These are phyloP conservation scores for Fusarium sp. DNA, from an alignment of 2,329 filamentous ascomycete genomes.

Conservation along the genomic window DNA sequence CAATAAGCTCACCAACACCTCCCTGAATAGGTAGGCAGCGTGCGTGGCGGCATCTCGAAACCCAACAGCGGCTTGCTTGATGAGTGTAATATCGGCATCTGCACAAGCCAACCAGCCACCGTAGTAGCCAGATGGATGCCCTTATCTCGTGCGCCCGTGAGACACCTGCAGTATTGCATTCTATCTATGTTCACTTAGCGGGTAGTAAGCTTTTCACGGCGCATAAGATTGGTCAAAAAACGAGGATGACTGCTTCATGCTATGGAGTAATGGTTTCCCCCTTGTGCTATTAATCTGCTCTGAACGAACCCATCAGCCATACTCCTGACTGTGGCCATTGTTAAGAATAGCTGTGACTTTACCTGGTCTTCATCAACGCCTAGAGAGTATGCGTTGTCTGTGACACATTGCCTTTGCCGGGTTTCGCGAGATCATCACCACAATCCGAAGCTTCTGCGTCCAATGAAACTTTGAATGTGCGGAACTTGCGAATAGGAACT, in stretches of 20 bases:
- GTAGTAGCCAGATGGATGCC: neutral
- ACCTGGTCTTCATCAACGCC: neutral
- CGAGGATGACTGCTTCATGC: neutral
- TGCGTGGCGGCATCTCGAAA: neutral
- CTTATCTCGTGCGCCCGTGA: neutral
- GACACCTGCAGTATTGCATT: neutral
- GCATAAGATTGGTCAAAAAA: neutral
- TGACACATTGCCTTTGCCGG: neutral
- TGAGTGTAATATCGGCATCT: neutral
- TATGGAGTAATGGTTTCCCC: neutral
- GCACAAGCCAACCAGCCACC: neutral
- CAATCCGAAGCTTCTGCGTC: neutral
- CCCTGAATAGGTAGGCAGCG: neutral
- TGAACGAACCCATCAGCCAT: neutral
- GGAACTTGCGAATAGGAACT: conserved; percentile 33
- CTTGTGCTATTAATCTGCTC: neutral
- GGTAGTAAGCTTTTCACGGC: neutral
- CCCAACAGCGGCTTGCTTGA: neutral
- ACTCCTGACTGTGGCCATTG: neutral
- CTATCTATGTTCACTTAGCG: neutral
- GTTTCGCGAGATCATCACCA: neutral
- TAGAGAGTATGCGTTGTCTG: neutral
- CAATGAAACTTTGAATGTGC: neutral
- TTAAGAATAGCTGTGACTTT: neutral
- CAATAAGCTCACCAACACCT: neutral